Evolutionary conservation across 78 protist genomes (phyloP).

Genomic region (Mastigamoeba balamuthi): DNA sequence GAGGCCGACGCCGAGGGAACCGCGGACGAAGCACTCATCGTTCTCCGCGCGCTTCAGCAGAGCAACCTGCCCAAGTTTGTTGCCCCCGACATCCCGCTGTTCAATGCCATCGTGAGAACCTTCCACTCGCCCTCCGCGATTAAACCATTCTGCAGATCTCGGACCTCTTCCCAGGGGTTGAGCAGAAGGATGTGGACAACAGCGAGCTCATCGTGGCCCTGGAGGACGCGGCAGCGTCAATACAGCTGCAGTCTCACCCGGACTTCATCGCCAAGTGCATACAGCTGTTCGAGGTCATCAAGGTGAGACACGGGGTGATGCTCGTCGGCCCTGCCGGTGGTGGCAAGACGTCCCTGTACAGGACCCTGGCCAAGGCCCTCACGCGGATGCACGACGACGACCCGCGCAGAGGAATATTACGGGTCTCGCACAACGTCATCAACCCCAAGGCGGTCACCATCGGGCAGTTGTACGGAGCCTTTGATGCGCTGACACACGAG

Average conservation of each 20-base stretch:
- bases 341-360: slow-evolving; percentile 59
- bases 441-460: slow-evolving; percentile 74
- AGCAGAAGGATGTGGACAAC: not conserved
- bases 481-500: slow-evolving; percentile 75
- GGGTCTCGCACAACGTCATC: slow-evolving; percentile 25
- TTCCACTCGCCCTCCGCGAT: too few species aligned
- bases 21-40: not conserved
- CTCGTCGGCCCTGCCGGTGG: slow-evolving; percentile 90
- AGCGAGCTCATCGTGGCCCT: slow-evolving; percentile 18
- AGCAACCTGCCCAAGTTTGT: slow-evolving; percentile 27
- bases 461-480: slow-evolving; percentile 76
- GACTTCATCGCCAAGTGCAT: slow-evolving; percentile 76
- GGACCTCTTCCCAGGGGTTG: slow-evolving; percentile 78
- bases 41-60: slow-evolving; percentile 7
- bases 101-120: slow-evolving; percentile 50
- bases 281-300: slow-evolving; percentile 85
- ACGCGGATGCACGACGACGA: not conserved
- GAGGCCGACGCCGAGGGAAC: slow-evolving; percentile 6
- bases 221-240: not conserved
- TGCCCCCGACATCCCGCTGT: slow-evolving; percentile 12
- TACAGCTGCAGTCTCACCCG: not conserved
- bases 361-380: slow-evolving; percentile 40
- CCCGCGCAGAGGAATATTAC: not conserved
- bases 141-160: too few species aligned
- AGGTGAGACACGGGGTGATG: slow-evolving; percentile 84